These are phyloP conservation scores for Apiosordaria backusii DNA, from an alignment of 495 filamentous ascomycete genomes.

Conservation along the genomic window DNA sequence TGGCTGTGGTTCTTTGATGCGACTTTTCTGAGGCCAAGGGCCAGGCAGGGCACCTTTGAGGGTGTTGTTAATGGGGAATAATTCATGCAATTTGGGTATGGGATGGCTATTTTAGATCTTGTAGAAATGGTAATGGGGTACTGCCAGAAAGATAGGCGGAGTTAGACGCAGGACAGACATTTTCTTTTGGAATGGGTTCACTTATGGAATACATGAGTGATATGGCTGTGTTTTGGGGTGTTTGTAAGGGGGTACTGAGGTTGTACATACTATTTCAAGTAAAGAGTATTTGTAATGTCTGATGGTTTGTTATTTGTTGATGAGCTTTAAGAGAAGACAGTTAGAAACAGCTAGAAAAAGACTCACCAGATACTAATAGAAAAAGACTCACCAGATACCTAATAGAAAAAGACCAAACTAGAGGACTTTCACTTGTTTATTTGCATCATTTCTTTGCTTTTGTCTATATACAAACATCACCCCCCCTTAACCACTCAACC, in stretches of 20 bases:
- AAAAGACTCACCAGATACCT: neutral
- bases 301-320: neutral
- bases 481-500: neutral
- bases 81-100: neutral
- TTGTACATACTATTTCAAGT: neutral
- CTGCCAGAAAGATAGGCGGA: neutral
- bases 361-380: neutral
- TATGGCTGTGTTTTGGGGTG: neutral
- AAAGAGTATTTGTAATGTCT: neutral
- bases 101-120: neutral
- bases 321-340: neutral
- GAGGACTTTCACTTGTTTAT: neutral
- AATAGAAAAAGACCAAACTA: neutral
- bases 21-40: no score
- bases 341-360: neutral
- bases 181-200: neutral
- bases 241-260: neutral
- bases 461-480: neutral
- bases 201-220: neutral
- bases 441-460: neutral
- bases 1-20: constrained; percentile 61
- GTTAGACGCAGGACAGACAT: neutral
- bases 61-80: neutral
- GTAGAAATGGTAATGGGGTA: neutral
- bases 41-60: neutral